Conservation (phyloP, 2,329 filamentous ascomycete species). For the Chrysoporthe deuterocubensis region DNA sequence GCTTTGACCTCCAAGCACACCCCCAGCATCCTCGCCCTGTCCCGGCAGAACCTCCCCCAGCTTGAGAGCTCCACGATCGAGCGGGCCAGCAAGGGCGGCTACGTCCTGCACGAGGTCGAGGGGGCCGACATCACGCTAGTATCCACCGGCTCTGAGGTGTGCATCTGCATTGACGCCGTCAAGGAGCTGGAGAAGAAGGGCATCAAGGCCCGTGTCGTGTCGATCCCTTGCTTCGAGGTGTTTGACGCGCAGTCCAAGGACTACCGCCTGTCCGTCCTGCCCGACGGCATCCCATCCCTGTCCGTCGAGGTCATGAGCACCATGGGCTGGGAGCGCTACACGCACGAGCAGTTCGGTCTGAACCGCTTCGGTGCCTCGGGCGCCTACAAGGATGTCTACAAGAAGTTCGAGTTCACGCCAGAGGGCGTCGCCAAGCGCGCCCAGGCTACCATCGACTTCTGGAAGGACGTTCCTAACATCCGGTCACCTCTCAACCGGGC, state of each 20-base stretch:
- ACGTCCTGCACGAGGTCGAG: slow-evolving; percentile 84
- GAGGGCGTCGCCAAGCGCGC: slow-evolving; percentile 97
- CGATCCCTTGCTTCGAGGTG: slow-evolving; percentile 94
- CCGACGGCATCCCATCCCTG: slow-evolving; percentile 89
- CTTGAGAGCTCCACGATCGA: slow-evolving; percentile 92
- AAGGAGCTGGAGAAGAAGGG: slow-evolving; percentile 90
- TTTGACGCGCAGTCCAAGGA: slow-evolving; percentile 94
- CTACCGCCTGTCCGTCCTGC: slow-evolving; percentile 90
- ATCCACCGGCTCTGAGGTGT: slow-evolving; percentile 94
- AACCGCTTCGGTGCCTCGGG: slow-evolving; percentile 99
- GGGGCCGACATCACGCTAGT: slow-evolving; percentile 87
- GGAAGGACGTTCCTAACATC: slow-evolving; percentile 88
- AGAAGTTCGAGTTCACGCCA: slow-evolving; percentile 99
- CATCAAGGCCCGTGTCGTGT: slow-evolving; percentile 89
- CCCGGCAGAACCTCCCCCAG: slow-evolving; percentile 97
- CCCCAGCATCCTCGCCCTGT: slow-evolving; percentile 90
- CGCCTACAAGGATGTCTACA: slow-evolving; percentile 97
- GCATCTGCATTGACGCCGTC: slow-evolving; percentile 88
- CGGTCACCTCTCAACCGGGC: slow-evolving; percentile 96
- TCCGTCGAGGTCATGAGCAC: slow-evolving; percentile 97
- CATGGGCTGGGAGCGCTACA: slow-evolving; percentile 98
- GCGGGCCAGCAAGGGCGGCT: slow-evolving; percentile 91
- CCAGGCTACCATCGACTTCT: slow-evolving; percentile 90
- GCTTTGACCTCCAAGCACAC: slow-evolving; percentile 88
- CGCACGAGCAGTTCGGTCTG: slow-evolving; percentile 98